phyloP scores from a whole-genome alignment of 371 early-diverging fungal genomes.

The Mucor sp. region DNA sequence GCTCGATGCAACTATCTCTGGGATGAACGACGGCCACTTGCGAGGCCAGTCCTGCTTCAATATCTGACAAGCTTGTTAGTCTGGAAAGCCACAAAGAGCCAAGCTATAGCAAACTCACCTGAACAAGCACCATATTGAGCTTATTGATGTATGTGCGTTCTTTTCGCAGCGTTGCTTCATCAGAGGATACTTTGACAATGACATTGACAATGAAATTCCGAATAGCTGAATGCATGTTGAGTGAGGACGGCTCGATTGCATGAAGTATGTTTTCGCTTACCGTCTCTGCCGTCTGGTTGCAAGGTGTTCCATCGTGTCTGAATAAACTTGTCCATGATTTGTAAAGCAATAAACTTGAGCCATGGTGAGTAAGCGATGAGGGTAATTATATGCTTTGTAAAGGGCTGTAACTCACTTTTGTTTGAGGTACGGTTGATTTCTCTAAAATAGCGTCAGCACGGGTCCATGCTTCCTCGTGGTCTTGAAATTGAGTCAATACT shows the following conservation, averaged over 20 bases:
- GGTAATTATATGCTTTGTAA: neutral
- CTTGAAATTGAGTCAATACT: slow-evolving; percentile 92
- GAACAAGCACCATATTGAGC: slow-evolving; percentile 94
- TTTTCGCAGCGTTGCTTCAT: slow-evolving; percentile 69
- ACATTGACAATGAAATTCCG: slow-evolving; percentile 91
- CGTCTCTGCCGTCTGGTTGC: slow-evolving; percentile 86
- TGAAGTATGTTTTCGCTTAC: slow-evolving; percentile 40
- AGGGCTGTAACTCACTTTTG: slow-evolving; percentile 71
- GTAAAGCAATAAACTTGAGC: slow-evolving; percentile 91
- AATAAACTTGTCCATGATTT: slow-evolving; percentile 95
- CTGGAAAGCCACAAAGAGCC: neutral
- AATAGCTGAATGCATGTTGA: slow-evolving; percentile 65
- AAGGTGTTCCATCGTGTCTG: slow-evolving; percentile 98
- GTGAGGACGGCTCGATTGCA: neutral
- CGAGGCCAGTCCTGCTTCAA: slow-evolving; percentile 99
- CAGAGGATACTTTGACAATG: slow-evolving; percentile 86
- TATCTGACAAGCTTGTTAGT: slow-evolving; percentile 59
- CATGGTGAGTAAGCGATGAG: neutral
- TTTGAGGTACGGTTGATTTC: slow-evolving; percentile 75
- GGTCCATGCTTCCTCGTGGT: slow-evolving; percentile 97
- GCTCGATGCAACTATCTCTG: slow-evolving; percentile 97
- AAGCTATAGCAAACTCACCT: slow-evolving; percentile 54
- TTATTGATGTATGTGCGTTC: slow-evolving; percentile 84
- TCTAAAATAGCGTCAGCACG: slow-evolving; percentile 95
- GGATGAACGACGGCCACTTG: slow-evolving; percentile 99